Percentiles rank a stretch among this genome's conserved stretches.
Evolutionary conservation across 1,284 basidiomycete genomes (phyloP).

Genomic region (Phaffia rhodozyma): DNA sequence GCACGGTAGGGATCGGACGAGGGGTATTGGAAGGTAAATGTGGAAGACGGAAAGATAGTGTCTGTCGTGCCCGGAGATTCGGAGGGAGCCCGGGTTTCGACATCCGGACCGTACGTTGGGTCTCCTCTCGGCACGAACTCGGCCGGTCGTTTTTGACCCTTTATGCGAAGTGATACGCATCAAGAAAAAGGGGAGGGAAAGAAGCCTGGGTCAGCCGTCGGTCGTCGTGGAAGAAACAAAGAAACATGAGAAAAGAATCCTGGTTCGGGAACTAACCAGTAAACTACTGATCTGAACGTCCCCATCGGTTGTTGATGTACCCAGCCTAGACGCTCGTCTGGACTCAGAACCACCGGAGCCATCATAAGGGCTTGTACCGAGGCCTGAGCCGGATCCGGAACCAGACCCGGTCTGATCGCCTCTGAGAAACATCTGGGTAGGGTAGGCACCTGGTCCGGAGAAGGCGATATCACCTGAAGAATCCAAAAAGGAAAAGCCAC

Average conservation of each 20-base stretch:
- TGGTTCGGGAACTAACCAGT: no score
- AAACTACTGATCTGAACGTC: no score
- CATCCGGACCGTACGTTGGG: constrained; percentile 10
- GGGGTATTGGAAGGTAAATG: constrained; percentile 46
- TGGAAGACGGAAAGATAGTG: constrained; percentile 59
- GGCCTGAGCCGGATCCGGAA: no score
- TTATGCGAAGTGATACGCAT: not conserved
- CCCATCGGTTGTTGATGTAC: no score
- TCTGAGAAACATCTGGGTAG: not conserved
- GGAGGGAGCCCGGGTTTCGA: not conserved
- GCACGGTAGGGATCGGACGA: constrained; percentile 19
- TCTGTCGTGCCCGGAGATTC: not conserved
- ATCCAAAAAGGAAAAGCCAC: constrained; percentile 11
- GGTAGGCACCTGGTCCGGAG: constrained; percentile 14
- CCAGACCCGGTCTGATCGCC: no score
- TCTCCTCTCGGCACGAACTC: constrained; percentile 11
- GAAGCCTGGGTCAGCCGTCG: not conserved
- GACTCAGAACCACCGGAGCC: no score
- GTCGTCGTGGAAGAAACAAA: not conserved
- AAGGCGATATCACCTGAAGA: constrained; percentile 12
- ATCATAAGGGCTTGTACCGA: no score
- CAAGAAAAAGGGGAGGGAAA: not conserved
- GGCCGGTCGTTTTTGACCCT: constrained; percentile 17
- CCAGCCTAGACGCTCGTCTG: no score
- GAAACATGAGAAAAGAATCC: no score